Base-by-base conservation (phyloP, 495 filamentous ascomycete species). In the Tuber melanosporum region DNA sequence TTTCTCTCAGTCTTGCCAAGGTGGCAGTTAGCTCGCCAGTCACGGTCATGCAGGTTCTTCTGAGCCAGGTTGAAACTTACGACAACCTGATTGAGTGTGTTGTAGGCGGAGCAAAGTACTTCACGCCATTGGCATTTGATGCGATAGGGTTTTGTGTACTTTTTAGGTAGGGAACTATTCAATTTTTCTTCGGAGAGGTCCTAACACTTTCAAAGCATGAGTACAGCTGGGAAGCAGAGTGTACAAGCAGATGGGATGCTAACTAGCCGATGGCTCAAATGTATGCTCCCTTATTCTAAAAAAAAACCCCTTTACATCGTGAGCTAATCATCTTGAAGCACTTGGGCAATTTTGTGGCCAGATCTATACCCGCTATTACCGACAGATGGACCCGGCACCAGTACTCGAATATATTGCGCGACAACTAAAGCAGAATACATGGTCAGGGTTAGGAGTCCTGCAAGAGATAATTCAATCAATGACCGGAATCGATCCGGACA, bases 11-110 rank as follows among this genome's bases (percentile, higher is more conserved):
- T 26, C 87, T 99, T 62, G 94, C 95, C 3, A 97, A 97, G 85
- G 91, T 93, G 15, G 92, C 94, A 12, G 92, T 91, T 77, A 89
- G 92, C 10, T 94, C 91, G 20, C 96, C 96, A 5, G 94, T 94
- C n/a, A 87, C 95, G 70, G 93, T 99, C 42, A 96, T 97, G 86
- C 90, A 90, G 79, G 90, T 94, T 66, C 92, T 94, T 17, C 88
- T 98, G 74, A 88, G 87, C 46, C 94, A 97, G 81, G 94, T 97
- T 70, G 94, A 98, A 84, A 89, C 91, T 0, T 98, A 98, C 84
- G 92, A 91, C 82, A 98, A 98, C 82, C 88, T 98, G 47, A 94
- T 95, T 75, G 93, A 97, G 75, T 91, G 92, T 14, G 92, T 99
- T 72, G 93, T 98, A 44, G 93, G 97, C 83, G 97, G 93, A 81